phyloP scores from a whole-genome alignment of 345 rosid genomes.

The Dovyalis caffra region DNA sequence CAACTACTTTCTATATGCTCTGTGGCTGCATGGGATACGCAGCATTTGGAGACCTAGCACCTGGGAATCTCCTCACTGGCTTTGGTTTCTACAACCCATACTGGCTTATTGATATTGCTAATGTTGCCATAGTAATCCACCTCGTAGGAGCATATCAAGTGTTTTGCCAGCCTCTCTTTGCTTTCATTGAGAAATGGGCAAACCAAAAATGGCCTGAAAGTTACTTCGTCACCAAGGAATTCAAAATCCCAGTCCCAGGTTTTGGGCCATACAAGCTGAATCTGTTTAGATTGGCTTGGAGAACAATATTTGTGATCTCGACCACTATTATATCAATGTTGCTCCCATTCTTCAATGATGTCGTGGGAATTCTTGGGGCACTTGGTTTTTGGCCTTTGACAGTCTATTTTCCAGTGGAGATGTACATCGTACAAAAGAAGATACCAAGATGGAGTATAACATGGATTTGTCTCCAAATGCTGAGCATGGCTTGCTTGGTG shows the following conservation, averaged over 20 bases:
- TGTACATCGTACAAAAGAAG: background rate
- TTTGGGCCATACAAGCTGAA: background rate
- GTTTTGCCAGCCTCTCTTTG: slow-evolving; percentile 1
- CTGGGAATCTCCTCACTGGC: slow-evolving; percentile 1
- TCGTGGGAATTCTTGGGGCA: slow-evolving; percentile 4
- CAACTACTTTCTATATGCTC: slow-evolving; percentile 44
- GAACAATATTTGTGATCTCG: background rate
- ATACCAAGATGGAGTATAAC: background rate
- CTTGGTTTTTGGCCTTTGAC: slow-evolving; percentile 8
- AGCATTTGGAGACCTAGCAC: slow-evolving; percentile 1
- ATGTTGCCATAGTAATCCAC: background rate
- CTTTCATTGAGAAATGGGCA: slow-evolving; percentile 1
- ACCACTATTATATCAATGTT: slow-evolving; percentile 1
- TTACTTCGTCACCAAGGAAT: slow-evolving; percentile 1
- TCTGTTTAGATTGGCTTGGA: background rate
- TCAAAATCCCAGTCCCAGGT: background rate
- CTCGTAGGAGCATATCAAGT: background rate
- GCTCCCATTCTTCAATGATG: slow-evolving; percentile 1
- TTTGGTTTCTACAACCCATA: slow-evolving; percentile 3
- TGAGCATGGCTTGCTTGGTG: background rate
- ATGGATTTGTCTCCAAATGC: slow-evolving; percentile 1
- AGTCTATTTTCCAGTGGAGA: slow-evolving; percentile 9
- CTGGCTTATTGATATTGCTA: slow-evolving; percentile 1
- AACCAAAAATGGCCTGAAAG: background rate
- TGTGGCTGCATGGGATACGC: slow-evolving; percentile 9